Base-by-base conservation (phyloP, 768 basidiomycete species). In the Lactarius quietus region DNA sequence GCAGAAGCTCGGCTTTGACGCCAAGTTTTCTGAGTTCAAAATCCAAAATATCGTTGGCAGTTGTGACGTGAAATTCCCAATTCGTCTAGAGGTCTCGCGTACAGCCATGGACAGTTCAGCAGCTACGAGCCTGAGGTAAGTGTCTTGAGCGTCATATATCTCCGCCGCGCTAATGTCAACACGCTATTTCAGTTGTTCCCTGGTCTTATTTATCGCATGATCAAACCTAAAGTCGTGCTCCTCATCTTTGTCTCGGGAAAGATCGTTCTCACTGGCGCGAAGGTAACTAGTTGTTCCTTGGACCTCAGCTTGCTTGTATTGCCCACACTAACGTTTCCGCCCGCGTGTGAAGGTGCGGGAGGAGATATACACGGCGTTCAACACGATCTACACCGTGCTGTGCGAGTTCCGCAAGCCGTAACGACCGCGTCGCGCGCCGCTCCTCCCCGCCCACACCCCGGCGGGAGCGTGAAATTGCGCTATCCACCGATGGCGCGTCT, bases 311-410 rank as follows among this genome's bases (percentile, higher is more conserved):
- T 28, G n/a, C 28, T 61, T 51, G 12, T 55, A 31, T 26, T 59
- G 23, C 57, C 56, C 55, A 20, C 35, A 12, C 81, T 83, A 76
- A 87, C 79, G 71, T 74, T 72, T 57, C 68, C 74, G 76, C 75
- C 70, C 69, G 73, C 76, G 61, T 62, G 65, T 67, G 65, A 61
- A 96, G 94, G 90, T 98, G 78, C 85, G 97, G 78, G 95, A 98
- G 80, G 96, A 99, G 84, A 98, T 98, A 70, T 98, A 99, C 76
- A 94, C 93, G 39, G 97, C 97, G 29, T 99, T 99, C 88, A 98
- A 98, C 80, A 93, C 93, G 65, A 99, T 99, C 64, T 99, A 99
- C 78, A 96, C 96, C 65, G 96, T 98, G 81, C 77, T 99, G 69
- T 92, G 89, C 82, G 94, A 95, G 74, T 95, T 93, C 83, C 85